Evolutionary conservation across 2,329 filamentous ascomycete genomes (phyloP).

Genomic region (Exophiala sideris): DNA sequence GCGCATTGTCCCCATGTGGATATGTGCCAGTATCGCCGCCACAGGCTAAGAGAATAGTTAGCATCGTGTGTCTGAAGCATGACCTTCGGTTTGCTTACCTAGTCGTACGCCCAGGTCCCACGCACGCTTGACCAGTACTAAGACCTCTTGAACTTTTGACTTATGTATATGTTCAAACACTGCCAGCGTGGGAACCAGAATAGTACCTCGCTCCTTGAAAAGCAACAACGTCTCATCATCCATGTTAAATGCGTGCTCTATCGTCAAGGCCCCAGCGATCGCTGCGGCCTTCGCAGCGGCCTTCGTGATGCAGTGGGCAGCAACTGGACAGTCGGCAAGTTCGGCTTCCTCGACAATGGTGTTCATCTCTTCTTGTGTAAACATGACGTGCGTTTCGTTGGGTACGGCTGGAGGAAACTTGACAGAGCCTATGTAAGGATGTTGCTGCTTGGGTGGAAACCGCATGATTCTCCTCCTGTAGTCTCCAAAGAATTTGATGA

Average conservation of each 20-base stretch:
- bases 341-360: conserved; percentile 49
- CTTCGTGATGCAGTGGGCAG: conserved; percentile 42
- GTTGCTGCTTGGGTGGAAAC: conserved; percentile 35
- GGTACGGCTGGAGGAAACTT: conserved; percentile 38
- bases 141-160: conserved; percentile 31
- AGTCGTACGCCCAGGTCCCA: conserved; percentile 45
- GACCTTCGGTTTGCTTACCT: no score
- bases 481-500: conserved; percentile 53
- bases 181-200: conserved; percentile 52
- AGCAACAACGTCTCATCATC: conserved; percentile 41
- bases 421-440: conserved; percentile 28
- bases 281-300: conserved; percentile 46
- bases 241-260: conserved; percentile 47
- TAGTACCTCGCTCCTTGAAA: conserved; percentile 46
- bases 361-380: conserved; percentile 50
- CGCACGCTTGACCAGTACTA: conserved; percentile 44
- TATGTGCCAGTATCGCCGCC: conserved; percentile 56
- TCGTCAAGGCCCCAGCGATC: conserved; percentile 44
- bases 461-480: conserved; percentile 45
- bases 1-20: conserved; percentile 51
- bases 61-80: no score
- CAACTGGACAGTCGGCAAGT: conserved; percentile 41
- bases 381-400: conserved; percentile 46
- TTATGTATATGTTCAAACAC: conserved; percentile 39
- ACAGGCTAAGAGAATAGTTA: conserved; percentile 38